phyloP scores from a whole-genome alignment of 2,329 filamentous ascomycete genomes.

The Byssothecium circinans region DNA sequence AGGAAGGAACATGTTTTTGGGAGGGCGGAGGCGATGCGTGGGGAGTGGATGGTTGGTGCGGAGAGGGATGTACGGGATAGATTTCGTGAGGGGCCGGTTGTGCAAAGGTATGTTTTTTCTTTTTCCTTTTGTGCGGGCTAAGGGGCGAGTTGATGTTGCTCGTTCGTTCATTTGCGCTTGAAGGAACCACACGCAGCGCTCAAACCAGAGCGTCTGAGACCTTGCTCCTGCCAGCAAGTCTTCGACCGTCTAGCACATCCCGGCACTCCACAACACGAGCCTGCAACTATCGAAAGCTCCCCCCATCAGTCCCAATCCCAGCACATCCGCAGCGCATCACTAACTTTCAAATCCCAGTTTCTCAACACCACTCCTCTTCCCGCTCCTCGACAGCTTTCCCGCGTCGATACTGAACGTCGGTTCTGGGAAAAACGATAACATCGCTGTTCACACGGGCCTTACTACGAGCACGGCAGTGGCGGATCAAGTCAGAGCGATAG shows the following conservation, averaged over 20 bases:
- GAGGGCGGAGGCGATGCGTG: conserved; percentile 43
- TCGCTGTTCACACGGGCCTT: conserved; percentile 58
- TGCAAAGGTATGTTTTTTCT: conserved; percentile 39
- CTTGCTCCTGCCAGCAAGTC: no score
- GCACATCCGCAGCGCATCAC: no score
- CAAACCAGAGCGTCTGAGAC: no score
- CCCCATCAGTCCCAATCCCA: no score
- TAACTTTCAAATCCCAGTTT: conserved; percentile 54
- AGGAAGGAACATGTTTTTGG: conserved; percentile 47
- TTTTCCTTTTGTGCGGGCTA: background rate
- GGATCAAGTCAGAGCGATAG: conserved; percentile 66
- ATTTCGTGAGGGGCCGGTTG: conserved; percentile 37
- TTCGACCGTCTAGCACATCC: background rate
- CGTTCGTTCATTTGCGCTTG: no score
- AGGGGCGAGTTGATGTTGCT: background rate
- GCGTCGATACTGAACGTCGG: conserved; percentile 62
- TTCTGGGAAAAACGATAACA: conserved; percentile 36
- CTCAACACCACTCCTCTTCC: conserved; percentile 63
- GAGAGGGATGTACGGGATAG: conserved; percentile 37
- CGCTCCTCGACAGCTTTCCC: conserved; percentile 82
- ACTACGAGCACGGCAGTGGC: conserved; percentile 76
- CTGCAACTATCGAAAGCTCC: no score
- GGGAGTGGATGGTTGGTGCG: conserved; percentile 40
- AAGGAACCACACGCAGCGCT: no score
- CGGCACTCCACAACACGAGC: conserved; percentile 6